Evolutionary conservation across 225 moss, liverwort and hornwort genomes (phyloP).

Genomic region (Pseudoscleropodium purum): DNA sequence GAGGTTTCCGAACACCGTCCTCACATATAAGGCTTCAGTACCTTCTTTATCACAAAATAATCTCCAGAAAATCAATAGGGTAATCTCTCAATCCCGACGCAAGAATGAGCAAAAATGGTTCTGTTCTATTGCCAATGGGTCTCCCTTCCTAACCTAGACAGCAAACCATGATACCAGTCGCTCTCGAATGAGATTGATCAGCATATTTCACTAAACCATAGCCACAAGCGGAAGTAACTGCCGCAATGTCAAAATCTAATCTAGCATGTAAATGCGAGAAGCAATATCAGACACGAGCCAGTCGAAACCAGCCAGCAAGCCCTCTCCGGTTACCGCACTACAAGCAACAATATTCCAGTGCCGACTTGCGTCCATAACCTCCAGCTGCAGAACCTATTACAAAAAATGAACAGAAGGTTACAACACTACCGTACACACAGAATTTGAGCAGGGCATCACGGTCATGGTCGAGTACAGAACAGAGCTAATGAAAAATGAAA

Average conservation of each 20-base stretch:
- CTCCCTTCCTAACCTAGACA: neutral
- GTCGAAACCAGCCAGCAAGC: slow-evolving; percentile 79
- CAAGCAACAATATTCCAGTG: slow-evolving; percentile 92
- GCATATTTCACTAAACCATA: neutral
- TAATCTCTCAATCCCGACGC: neutral
- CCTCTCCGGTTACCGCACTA: slow-evolving; percentile 88
- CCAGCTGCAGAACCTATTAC: slow-evolving; percentile 64
- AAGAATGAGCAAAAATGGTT: neutral
- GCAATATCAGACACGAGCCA: slow-evolving; percentile 96
- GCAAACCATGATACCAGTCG: neutral
- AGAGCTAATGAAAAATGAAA: neutral
- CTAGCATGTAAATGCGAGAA: slow-evolving; percentile 91
- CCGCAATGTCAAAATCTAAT: slow-evolving; percentile 11
- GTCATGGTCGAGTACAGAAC: neutral
- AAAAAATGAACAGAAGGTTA: neutral
- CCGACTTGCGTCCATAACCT: slow-evolving; percentile 73
- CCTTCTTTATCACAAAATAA: neutral
- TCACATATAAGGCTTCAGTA: neutral
- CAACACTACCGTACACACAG: neutral
- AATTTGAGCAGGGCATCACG: neutral
- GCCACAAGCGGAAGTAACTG: neutral
- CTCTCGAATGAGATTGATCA: neutral
- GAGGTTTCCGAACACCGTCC: neutral
- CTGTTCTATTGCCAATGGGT: neutral
- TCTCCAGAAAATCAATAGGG: neutral